Base-by-base conservation (phyloP, 2,329 filamentous ascomycete genomes). In the Elsinoe fawcettii region DNA sequence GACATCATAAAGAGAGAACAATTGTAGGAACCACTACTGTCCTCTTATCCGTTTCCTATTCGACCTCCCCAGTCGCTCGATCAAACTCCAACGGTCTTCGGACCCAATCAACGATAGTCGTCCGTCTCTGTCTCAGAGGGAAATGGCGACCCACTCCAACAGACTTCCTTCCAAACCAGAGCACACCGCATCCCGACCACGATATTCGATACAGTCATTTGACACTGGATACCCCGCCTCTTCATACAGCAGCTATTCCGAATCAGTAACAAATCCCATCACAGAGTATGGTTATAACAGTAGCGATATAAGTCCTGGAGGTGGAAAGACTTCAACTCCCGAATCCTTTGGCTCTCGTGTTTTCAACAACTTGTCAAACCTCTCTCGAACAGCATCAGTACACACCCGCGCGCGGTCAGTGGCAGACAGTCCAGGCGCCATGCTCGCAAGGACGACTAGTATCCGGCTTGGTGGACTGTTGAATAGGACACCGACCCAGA, bases 321-420 rank as follows among this genome's bases (percentile, higher is more conserved):
- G n/a, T 12, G 32, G n/a, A 53, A 56, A 56, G 43, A 3, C 54
- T 46, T 22, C 23, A 7, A 22, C 39, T 20, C 37, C 39, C 25
- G 54, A 56, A n/a, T 47, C 58, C 25, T 58, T 61, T 55, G 60
- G 60, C 16, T 58, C 53, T 12, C 51, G 57, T 16, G 49, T 61
- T 37, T 51, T 61, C 39, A 56, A 20, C n/a, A 58, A 36, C 16
- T 56, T 53, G 22, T 51, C 51, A 25, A 51, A 47, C 18, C 56
- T 59, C n/a, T 58, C 58, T 16, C 56, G 60, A 34, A 57, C 51
- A 37, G 30, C 46, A 5, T 60, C 60, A 16, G 56, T 60, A 41
- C 56, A 58, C 53, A 54, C 46, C 3, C 51, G 60, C 23, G 58
- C 58, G 20, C 56, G 41, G 23, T 60, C 58, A 4, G 27, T 61